Evolutionary conservation across 2,329 filamentous ascomycete species (phyloP).

Genomic region (Elsinoe perseae): DNA sequence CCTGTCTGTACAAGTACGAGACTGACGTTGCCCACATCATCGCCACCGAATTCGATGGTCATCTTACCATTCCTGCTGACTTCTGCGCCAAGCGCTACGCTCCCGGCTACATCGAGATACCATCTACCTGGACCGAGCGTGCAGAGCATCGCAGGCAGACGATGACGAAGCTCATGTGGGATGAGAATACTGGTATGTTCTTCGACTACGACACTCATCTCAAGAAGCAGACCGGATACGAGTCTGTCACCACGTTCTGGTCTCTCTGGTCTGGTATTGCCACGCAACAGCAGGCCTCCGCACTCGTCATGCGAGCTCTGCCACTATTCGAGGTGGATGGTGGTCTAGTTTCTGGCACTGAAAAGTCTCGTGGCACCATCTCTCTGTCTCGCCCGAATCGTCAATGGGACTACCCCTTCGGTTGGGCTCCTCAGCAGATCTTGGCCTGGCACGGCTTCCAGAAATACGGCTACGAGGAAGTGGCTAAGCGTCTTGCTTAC

Average conservation of each 20-base stretch:
- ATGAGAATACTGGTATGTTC: constrained; percentile 86
- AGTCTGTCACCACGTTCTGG: constrained; percentile 93
- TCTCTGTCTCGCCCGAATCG: constrained; percentile 80
- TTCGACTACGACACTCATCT: constrained; percentile 92
- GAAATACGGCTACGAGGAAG: constrained; percentile 84
- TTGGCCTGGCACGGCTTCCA: constrained; percentile 90
- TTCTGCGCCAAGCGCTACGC: constrained; percentile 62
- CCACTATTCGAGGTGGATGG: constrained; percentile 84
- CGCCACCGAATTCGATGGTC: constrained; percentile 74
- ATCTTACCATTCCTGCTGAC: constrained; percentile 70
- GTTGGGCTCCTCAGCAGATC: constrained; percentile 98
- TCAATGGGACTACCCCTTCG: constrained; percentile 97
- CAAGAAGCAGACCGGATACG: constrained; percentile 73
- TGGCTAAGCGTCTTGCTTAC: constrained; percentile 83
- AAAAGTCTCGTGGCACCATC: constrained; percentile 74
- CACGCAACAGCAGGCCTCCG: constrained; percentile 75
- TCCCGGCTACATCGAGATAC: constrained; percentile 67
- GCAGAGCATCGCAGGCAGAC: constrained; percentile 74
- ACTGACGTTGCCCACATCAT: constrained; percentile 85
- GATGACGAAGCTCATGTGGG: constrained; percentile 93
- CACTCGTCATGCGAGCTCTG: constrained; percentile 70
- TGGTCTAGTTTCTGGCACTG: constrained; percentile 80
- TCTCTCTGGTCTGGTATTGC: constrained; percentile 90
- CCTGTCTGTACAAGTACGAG: constrained; percentile 93
- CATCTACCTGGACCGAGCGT: constrained; percentile 81